Percentiles rank a stretch among this genome's conserved stretches.
Evolutionary conservation across 1,284 basidiomycete species (phyloP).

Genomic region (Cutaneotrichosporon dermatis): DNA sequence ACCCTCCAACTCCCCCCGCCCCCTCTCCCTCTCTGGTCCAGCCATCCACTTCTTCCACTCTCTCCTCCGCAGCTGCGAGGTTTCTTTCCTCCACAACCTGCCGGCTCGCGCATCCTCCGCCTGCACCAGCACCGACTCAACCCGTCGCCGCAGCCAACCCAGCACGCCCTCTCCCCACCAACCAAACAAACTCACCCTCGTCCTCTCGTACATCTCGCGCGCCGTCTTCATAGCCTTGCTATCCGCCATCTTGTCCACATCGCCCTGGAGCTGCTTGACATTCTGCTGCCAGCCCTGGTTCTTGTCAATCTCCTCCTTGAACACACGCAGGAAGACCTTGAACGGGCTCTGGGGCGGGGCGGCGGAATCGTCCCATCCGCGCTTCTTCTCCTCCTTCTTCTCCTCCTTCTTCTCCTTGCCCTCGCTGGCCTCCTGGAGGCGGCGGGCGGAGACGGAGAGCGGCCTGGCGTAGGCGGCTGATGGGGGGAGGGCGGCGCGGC

Average conservation of each 20-base stretch:
- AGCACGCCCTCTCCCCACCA: neutral
- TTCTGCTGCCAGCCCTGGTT: constrained; percentile 93
- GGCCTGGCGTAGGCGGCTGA: neutral
- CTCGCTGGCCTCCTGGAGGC: constrained; percentile 9
- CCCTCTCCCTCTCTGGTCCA: neutral
- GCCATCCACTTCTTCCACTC: too few relatives aligned
- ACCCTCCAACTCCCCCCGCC: neutral
- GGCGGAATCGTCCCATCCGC: constrained; percentile 21
- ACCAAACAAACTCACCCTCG: constrained; percentile 61
- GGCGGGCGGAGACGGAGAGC: neutral
- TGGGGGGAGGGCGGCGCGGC: neutral
- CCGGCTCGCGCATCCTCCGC: too few relatives aligned
- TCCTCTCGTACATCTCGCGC: constrained; percentile 84
- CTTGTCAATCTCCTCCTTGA: constrained; percentile 87
- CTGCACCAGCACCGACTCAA: too few relatives aligned
- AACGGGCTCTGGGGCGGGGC: constrained; percentile 80
- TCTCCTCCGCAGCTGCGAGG: too few relatives aligned
- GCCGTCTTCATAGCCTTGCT: constrained; percentile 93
- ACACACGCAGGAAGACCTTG: constrained; percentile 89
- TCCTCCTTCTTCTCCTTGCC: constrained; percentile 11
- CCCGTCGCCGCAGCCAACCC: too few relatives aligned
- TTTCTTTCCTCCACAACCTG: too few relatives aligned
- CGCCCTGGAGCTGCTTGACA: constrained; percentile 93
- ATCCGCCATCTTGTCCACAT: constrained; percentile 95
- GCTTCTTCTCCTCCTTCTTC: constrained; percentile 20